These are phyloP conservation scores for Stagonosporopsis vannaccii DNA, from an alignment of 2,329 filamentous ascomycete genomes.

Conservation along the genomic window DNA sequence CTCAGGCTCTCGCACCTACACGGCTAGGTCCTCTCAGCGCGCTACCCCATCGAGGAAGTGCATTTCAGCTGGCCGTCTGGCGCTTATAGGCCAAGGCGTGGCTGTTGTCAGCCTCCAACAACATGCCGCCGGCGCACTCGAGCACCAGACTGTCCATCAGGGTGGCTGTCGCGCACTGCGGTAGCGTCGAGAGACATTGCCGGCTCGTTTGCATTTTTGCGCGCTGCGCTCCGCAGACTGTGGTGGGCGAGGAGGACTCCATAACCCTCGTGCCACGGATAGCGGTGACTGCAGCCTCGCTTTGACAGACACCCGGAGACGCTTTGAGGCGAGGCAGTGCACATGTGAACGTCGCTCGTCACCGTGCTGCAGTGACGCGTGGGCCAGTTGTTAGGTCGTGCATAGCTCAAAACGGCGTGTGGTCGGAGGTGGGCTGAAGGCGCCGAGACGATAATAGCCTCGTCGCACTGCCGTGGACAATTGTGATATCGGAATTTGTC, in stretches of 20 bases:
- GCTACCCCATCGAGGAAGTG: constrained; percentile 3
- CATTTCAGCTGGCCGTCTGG: constrained; percentile 12
- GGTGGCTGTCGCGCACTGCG: not conserved
- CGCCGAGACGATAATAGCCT: not conserved
- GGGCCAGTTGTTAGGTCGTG: not conserved
- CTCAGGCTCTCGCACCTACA: constrained; percentile 6
- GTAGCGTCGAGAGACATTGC: not conserved
- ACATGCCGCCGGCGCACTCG: not conserved
- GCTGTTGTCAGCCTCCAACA: constrained; percentile 8
- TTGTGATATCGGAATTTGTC: not conserved
- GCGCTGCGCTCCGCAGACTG: not conserved
- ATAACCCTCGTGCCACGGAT: not conserved
- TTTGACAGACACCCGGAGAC: not conserved
- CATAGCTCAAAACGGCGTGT: constrained; percentile 2
- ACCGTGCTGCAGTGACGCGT: constrained; percentile 3
- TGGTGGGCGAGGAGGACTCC: not conserved
- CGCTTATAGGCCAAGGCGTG: constrained; percentile 9
- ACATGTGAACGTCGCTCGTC: constrained; percentile 1
- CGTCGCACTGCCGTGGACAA: not conserved
- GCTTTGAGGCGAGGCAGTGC: not conserved
- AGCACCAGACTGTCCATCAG: not conserved
- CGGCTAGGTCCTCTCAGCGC: constrained; percentile 13
- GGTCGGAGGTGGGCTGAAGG: not conserved
- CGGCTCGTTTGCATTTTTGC: not conserved
- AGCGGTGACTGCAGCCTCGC: constrained; percentile 1